These are phyloP conservation scores for Nannochloropsis salina DNA, from an alignment of 108 stramenopile genomes.

Conservation along the genomic window DNA sequence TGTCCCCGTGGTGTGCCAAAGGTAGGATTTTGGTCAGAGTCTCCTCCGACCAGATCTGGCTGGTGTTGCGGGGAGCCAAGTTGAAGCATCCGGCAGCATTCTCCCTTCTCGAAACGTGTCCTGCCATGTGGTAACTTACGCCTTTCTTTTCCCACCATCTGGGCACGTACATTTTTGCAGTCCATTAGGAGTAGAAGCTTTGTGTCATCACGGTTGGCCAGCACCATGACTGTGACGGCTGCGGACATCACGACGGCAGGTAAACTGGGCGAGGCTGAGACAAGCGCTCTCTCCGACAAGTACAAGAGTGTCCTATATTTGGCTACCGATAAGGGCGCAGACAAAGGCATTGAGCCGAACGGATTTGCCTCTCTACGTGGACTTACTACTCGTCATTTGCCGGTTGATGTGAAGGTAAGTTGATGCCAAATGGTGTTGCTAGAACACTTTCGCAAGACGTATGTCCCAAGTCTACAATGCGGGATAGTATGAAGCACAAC, in stretches of 20 bases:
- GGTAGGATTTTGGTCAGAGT: not conserved
- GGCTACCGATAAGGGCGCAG: not conserved
- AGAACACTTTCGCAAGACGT: too few species aligned
- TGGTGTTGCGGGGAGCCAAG: too few species aligned
- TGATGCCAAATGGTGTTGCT: not conserved
- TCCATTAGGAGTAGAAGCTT: too few species aligned
- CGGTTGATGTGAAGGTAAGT: constrained; percentile 12
- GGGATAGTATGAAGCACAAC: too few species aligned
- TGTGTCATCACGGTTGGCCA: not conserved
- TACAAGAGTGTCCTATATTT: constrained; percentile 18
- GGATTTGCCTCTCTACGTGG: not conserved
- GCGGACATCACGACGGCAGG: not conserved
- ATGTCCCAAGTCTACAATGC: too few species aligned
- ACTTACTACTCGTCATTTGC: not conserved
- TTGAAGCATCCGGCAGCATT: too few species aligned
- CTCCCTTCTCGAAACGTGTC: too few species aligned
- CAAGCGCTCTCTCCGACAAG: constrained; percentile 4
- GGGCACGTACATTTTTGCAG: too few species aligned
- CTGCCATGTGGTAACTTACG: too few species aligned
- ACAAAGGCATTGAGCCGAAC: not conserved
- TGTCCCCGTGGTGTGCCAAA: not conserved
- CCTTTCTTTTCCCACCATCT: too few species aligned
- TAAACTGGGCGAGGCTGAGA: not conserved
- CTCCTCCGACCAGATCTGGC: not conserved
- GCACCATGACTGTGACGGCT: not conserved